Evolutionary conservation across 495 filamentous ascomycete genomes (phyloP), one percentile per base, ranked within the genome.

Genomic region (Acidiella bohemica): DNA sequence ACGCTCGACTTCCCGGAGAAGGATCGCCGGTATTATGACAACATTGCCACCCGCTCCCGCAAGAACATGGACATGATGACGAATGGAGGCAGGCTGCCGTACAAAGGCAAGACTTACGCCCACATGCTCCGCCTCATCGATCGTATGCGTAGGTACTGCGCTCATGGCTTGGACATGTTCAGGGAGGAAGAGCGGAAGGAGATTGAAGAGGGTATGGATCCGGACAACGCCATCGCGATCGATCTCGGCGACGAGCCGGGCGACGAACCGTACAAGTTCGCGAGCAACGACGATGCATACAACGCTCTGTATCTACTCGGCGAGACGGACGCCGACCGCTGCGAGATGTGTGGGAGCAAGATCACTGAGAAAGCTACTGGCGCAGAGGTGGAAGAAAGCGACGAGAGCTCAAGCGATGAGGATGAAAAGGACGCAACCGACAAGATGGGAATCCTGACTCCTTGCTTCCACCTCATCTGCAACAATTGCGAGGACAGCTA

Each of bases 61-160:
- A 17, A n/a, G 14, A 69, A 74, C 60, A 67, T 78, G 58, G 59
- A 59, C 20, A 36, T 53, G 10, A 66, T 77, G 9, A 68, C 72
- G 0, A 64, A 58, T 31, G 61, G 70, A 20, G 53, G 55, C 41
- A 64, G 64, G 41, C 74, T 68, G 20, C 76, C 74, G 48, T 67
- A 93, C 31, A 80, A 81, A 33, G 86, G 85, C 16, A 82, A 74
- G 32, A 74, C 78, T 38, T 94, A 90, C 56, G 83, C 86, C 19
- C 82, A 92, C 45, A 84, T 96, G 37, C 61, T 97, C 27, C 84
- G 82, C 43, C 80, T 83, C 7, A 94, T 97, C 61, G 73, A 88
- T 53, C 83, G 86, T 28, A 71, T 97, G 7, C 84, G 90, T 4
- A 72, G 86, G 32, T 76, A 95, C 22, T 95, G 84, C 51, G 90